Conservation (phyloP, 352 stramenopile species). For the Globisporangium middletonii region DNA sequence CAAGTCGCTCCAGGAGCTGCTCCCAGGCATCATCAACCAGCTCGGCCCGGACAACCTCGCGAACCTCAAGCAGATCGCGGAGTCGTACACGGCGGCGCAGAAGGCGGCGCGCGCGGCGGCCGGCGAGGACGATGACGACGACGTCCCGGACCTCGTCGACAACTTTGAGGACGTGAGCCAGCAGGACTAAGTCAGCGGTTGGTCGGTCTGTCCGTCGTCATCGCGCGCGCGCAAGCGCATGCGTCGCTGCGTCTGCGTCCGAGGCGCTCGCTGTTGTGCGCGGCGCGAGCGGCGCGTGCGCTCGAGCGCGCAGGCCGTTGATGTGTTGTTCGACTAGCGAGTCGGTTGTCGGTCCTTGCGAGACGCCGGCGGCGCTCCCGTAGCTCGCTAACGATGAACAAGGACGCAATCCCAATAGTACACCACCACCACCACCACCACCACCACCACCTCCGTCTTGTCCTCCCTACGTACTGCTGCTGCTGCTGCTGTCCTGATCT, state of each 20-base stretch:
- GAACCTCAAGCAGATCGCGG: constrained; percentile 94
- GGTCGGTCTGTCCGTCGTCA: background rate
- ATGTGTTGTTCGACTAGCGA: constrained; percentile 22
- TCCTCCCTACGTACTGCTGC: no score
- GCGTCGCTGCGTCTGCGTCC: background rate
- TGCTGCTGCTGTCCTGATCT: no score
- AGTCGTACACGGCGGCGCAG: constrained; percentile 79
- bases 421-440: constrained; percentile 25
- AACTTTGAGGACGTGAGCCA: constrained; percentile 98
- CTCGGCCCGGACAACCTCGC: constrained; percentile 96
- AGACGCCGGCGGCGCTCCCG: background rate
- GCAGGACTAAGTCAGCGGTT: constrained; percentile 61
- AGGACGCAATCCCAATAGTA: constrained; percentile 50
- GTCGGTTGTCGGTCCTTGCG: constrained; percentile 9
- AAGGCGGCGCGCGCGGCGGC: constrained; percentile 72
- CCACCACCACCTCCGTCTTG: no score
- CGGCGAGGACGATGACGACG: constrained; percentile 91
- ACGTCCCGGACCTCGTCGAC: constrained; percentile 97
- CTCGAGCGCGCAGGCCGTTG: constrained; percentile 10
- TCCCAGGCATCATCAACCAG: constrained; percentile 98
- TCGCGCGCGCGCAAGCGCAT: background rate
- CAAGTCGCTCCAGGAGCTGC: constrained; percentile 96
- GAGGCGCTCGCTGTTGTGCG: background rate
- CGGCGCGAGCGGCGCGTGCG: background rate
- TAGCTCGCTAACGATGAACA: constrained; percentile 40